phyloP scores from a whole-genome alignment of 1,284 basidiomycete genomes.

The Trichosporon faecale region DNA sequence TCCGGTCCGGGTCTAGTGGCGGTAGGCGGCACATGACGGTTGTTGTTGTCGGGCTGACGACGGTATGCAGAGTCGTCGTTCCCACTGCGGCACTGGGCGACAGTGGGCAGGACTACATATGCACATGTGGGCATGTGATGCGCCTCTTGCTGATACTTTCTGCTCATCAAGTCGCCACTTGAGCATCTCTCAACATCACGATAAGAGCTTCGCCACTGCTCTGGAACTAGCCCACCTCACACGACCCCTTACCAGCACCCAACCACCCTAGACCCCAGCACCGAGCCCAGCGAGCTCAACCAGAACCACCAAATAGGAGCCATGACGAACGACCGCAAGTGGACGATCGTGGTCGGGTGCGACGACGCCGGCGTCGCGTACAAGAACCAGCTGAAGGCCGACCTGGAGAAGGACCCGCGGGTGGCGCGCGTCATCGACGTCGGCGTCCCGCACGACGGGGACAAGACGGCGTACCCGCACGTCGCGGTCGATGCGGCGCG shows the following conservation, averaged over 20 bases:
- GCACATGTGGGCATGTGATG: no score
- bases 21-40: background rate
- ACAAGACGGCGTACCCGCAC: conserved; percentile 54
- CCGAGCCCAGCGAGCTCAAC: background rate
- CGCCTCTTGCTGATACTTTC: no score
- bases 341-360: conserved; percentile 42
- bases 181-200: no score
- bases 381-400: conserved; percentile 38
- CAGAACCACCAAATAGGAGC: background rate
- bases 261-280: background rate
- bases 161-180: no score
- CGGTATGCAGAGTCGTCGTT: no score
- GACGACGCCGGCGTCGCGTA: conserved; percentile 47
- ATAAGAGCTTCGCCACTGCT: no score
- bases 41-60: background rate
- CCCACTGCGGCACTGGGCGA: no score
- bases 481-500: conserved; percentile 53
- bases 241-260: background rate
- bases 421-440: conserved; percentile 45
- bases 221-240: no score
- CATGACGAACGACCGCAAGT: background rate
- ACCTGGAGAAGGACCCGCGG: conserved; percentile 41
- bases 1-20: background rate
- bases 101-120: no score
- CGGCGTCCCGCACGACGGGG: conserved; percentile 33